Percentiles rank a stretch among this genome's conserved stretches.
Evolutionary conservation across 257 asterid species (phyloP).

Genomic region (Solanum dulcamara): DNA sequence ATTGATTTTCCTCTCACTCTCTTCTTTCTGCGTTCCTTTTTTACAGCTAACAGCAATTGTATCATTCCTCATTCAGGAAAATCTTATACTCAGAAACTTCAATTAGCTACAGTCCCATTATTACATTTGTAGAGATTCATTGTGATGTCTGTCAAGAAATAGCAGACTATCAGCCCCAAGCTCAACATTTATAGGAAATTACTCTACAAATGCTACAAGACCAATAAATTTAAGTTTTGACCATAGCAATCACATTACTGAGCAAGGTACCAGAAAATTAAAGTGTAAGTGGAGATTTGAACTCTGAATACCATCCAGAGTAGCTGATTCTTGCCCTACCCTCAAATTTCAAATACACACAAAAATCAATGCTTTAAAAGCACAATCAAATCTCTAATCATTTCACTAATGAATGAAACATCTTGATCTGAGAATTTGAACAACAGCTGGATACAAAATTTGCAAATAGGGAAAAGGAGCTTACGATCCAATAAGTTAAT

Average conservation of each 20-base stretch:
- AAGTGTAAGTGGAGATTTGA: not conserved
- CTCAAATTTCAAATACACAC: not conserved
- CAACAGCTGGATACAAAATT: not conserved
- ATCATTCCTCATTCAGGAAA: not conserved
- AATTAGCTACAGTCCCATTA: not conserved
- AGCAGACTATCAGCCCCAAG: not conserved
- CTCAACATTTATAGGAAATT: not conserved
- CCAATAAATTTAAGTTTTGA: not conserved
- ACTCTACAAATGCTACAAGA: not conserved
- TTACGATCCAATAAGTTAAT: not conserved
- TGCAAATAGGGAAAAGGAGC: not conserved
- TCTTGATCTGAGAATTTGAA: not conserved
- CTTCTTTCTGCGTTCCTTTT: not conserved
- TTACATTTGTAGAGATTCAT: not conserved
- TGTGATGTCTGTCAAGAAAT: not conserved
- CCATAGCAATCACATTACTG: not conserved
- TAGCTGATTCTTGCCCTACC: not conserved
- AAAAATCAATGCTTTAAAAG: not conserved
- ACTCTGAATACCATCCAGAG: not conserved
- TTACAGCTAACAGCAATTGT: not conserved
- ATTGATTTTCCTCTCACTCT: not conserved
- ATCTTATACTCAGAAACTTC: not conserved
- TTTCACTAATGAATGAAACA: not conserved
- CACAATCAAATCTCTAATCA: not conserved
- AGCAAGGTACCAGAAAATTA: not conserved